Base-by-base conservation (phyloP, 768 basidiomycete genomes). In the Kwoniella heveanensis region DNA sequence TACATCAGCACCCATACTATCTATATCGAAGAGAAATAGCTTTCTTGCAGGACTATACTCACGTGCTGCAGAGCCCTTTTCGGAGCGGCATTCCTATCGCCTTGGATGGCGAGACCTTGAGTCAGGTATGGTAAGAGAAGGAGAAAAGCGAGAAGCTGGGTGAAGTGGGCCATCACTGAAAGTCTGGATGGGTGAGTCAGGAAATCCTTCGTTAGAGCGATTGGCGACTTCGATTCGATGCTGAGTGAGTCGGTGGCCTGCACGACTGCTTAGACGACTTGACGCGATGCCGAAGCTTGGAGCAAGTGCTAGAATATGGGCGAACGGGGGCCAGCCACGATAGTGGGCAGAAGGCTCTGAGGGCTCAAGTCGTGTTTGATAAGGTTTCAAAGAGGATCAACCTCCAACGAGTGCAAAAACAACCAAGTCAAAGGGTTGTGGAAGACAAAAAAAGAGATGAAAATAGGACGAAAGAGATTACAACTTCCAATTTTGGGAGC, bases 371-470 rank as follows among this genome's bases (percentile, higher is more conserved):
- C n/a, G n/a, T n/a, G n/a, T n/a, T n/a, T n/a, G n/a, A n/a, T n/a
- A n/a, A n/a, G n/a, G n/a, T n/a, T 19, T 44, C 3, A 17, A 55
- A 57, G 55, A 57, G 55, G 44, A 29, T 57, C 55, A 57, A 57
- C 55, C 55, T 47, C 55, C 25, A 37, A 21, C 25, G 55, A 8
- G 53, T 24, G 24, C 24, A 21, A 24, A 21, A 47, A 13, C n/a
- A 48, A 44, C 8, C 39, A 36, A 13, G 32, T n/a, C n/a, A n/a
- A n/a, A n/a, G n/a, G n/a, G n/a, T n/a, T n/a, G n/a, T n/a, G n/a
- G n/a, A n/a, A n/a, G n/a, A n/a, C n/a, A 21, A 25, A 36, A 6
- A 13, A 17, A 57, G 29, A 57, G 24, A 25, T 39, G 39, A 37
- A 21, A 25, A 36, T 15, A 44, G 22, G 22, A 15, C 21, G n/a